These are phyloP conservation scores for Tylopilus cervinicoccineus DNA, from an alignment of 768 basidiomycete species.

Conservation along the genomic window DNA sequence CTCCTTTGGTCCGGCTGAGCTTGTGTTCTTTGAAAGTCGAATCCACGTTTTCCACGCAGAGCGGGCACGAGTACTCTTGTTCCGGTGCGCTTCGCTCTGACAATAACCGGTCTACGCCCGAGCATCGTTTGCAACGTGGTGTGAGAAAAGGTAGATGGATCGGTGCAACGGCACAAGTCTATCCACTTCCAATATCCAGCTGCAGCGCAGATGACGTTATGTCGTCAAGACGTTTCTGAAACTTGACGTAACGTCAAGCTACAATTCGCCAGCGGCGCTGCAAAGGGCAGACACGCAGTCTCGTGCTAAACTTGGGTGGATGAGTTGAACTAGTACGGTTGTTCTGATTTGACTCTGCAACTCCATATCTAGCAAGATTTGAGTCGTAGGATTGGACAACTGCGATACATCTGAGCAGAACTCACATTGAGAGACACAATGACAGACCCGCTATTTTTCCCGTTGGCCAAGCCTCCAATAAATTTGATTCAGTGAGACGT, in stretches of 20 bases:
- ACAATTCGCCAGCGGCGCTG: conserved; percentile 8
- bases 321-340: background rate
- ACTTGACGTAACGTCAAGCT: conserved; percentile 9
- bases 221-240: background rate
- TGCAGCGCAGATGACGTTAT: conserved; percentile 4
- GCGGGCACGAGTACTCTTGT: background rate
- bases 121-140: background rate
- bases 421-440: background rate
- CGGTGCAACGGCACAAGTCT: background rate
- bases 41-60: background rate
- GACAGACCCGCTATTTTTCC: too few relatives aligned
- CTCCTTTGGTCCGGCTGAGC: background rate
- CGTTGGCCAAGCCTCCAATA: too few relatives aligned
- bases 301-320: background rate
- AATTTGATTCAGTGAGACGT: background rate
- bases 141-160: background rate
- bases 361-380: background rate
- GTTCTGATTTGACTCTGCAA: background rate
- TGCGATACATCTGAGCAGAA: background rate
- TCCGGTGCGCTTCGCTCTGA: background rate
- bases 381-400: background rate
- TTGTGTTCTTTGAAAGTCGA: background rate
- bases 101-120: background rate
- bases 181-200: background rate
- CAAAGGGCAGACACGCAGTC: background rate